phyloP scores from a whole-genome alignment of 768 basidiomycete species.

The Rhizopogon vesiculosus region DNA sequence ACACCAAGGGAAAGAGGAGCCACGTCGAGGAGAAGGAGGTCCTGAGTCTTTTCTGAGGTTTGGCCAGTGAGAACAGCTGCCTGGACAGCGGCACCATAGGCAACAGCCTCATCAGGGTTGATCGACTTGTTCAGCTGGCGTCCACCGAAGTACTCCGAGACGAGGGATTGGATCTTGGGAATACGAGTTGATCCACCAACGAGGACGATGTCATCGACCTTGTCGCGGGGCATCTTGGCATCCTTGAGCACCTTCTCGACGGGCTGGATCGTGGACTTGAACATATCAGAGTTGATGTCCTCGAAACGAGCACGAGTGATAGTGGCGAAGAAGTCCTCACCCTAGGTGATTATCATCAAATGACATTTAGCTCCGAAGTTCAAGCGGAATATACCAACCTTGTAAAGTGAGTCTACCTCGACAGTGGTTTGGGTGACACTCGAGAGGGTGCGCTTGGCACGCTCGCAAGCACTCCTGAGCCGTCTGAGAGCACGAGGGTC shows the following conservation, averaged over 20 bases:
- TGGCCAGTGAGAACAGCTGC: slow-evolving; percentile 98
- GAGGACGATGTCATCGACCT: slow-evolving; percentile 98
- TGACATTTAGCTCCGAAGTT: background rate
- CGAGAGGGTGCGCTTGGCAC: slow-evolving; percentile 98
- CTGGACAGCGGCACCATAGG: slow-evolving; percentile 99
- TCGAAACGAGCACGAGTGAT: slow-evolving; percentile 99
- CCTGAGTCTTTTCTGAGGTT: slow-evolving; percentile 98
- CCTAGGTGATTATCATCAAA: slow-evolving; percentile 39
- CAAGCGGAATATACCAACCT: slow-evolving; percentile 42
- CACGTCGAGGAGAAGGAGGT: slow-evolving; percentile 97
- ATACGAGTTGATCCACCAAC: slow-evolving; percentile 99
- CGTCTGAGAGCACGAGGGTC: slow-evolving; percentile 96
- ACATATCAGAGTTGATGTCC: slow-evolving; percentile 93
- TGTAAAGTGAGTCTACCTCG: slow-evolving; percentile 97
- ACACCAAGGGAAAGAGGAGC: slow-evolving; percentile 98
- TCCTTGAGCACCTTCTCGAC: slow-evolving; percentile 99
- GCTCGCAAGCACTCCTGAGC: slow-evolving; percentile 95
- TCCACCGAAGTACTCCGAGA: slow-evolving; percentile 97
- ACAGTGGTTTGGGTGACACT: slow-evolving; percentile 98
- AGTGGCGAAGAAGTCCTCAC: slow-evolving; percentile 97
- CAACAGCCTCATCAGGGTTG: slow-evolving; percentile 99
- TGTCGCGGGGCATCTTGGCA: slow-evolving; percentile 94
- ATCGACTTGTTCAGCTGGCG: slow-evolving; percentile 99
- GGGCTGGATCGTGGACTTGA: slow-evolving; percentile 97
- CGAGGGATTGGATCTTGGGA: slow-evolving; percentile 96